Evolutionary conservation across 2,329 filamentous ascomycete species (phyloP).

Genomic region (Neonectria neomacrospora): DNA sequence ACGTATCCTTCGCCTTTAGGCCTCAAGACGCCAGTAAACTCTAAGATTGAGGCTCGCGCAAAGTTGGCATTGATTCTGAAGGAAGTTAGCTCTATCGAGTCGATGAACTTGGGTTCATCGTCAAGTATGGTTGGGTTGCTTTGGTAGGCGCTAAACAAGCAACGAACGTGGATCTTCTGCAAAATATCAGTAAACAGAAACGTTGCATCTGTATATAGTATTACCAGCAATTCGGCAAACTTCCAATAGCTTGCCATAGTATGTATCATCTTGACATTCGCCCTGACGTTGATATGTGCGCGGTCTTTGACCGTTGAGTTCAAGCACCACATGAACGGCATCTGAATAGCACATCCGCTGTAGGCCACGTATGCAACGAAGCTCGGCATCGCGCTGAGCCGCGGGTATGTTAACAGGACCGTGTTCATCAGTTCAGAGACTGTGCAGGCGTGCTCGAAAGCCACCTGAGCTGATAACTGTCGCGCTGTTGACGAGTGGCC

Average conservation of each 20-base stretch:
- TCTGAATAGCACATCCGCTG: constrained; percentile 37
- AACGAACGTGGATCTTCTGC: constrained; percentile 12
- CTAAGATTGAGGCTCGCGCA: constrained; percentile 20
- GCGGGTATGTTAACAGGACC: constrained; percentile 1
- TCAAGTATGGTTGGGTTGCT: neutral
- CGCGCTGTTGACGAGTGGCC: constrained; percentile 22
- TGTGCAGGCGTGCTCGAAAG: constrained; percentile 35
- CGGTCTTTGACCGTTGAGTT: constrained; percentile 27
- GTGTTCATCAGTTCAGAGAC: constrained; percentile 26
- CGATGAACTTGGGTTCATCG: constrained; percentile 11
- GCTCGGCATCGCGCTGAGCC: constrained; percentile 23
- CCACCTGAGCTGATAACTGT: constrained; percentile 37
- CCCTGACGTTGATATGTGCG: constrained; percentile 24
- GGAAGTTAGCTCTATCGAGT: neutral
- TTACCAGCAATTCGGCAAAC: constrained; percentile 19
- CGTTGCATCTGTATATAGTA: neutral
- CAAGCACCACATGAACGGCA: constrained; percentile 39
- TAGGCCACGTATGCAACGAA: constrained; percentile 38
- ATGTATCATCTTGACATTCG: constrained; percentile 33
- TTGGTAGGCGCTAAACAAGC: neutral
- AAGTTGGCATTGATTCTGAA: constrained; percentile 5
- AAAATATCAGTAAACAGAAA: neutral
- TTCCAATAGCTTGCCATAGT: constrained; percentile 20
- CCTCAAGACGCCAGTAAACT: constrained; percentile 24
- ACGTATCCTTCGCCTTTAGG: constrained; percentile 9